Evolutionary conservation across 2,329 filamentous ascomycete species (phyloP).

Genomic region (Calycina marina): DNA sequence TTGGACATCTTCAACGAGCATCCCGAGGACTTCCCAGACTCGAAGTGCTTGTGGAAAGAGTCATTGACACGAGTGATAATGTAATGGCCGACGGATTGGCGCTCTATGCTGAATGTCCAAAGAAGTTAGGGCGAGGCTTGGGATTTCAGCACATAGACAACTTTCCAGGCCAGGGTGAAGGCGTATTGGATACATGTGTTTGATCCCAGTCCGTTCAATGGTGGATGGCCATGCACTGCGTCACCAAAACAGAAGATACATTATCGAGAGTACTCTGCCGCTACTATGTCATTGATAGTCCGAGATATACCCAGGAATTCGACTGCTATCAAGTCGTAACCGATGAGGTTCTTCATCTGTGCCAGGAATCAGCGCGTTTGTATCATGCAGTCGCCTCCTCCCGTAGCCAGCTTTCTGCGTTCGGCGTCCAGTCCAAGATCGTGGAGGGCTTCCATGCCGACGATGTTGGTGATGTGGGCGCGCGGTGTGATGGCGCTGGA

Average conservation of each 20-base stretch:
- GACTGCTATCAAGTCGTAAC: constrained; percentile 30
- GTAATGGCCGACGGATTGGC: constrained; percentile 32
- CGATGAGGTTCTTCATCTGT: no score
- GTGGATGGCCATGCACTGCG: constrained; percentile 42
- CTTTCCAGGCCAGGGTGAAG: constrained; percentile 41
- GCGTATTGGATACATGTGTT: constrained; percentile 46
- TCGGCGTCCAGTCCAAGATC: constrained; percentile 34
- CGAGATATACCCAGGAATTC: constrained; percentile 41
- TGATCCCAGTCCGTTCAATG: constrained; percentile 40
- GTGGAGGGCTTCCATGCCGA: constrained; percentile 39
- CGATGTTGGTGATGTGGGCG: no score
- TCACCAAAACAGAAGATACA: constrained; percentile 45
- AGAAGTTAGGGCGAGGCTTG: constrained; percentile 26
- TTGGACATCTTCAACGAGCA: constrained; percentile 24
- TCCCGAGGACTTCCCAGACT: constrained; percentile 32
- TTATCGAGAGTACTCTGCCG: constrained; percentile 38
- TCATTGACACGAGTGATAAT: constrained; percentile 42
- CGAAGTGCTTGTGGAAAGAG: constrained; percentile 35
- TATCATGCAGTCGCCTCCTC: constrained; percentile 28
- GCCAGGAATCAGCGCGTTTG: constrained; percentile 41
- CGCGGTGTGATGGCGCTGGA: constrained; percentile 40
- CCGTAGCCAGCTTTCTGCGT: constrained; percentile 24
- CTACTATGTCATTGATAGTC: constrained; percentile 46
- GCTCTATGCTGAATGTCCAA: constrained; percentile 29
- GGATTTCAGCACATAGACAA: constrained; percentile 31